phyloP scores from a whole-genome alignment of 1,284 basidiomycete species.

The Fomitopsis betulina region DNA sequence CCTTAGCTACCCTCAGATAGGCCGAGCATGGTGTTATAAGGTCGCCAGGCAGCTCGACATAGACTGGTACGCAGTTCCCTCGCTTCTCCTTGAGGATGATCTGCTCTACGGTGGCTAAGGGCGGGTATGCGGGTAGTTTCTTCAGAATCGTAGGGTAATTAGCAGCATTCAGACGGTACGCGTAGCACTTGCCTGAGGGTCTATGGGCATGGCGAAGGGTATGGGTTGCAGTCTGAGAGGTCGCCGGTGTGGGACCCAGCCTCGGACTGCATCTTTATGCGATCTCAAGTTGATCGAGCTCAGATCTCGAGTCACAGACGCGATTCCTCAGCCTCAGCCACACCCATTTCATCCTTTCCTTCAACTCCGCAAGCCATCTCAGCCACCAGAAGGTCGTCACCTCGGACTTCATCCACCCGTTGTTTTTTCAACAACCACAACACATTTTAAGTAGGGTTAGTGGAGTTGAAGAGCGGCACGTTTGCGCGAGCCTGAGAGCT shows the following conservation, averaged over 20 bases:
- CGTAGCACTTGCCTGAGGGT: constrained; percentile 46
- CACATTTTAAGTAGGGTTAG: no score
- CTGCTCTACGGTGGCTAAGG: constrained; percentile 66
- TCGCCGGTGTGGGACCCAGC: background rate
- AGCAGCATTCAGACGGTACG: background rate
- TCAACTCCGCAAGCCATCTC: background rate
- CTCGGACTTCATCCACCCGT: background rate
- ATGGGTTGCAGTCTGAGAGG: background rate
- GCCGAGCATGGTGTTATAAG: constrained; percentile 97
- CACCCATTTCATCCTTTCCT: background rate
- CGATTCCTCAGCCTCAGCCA: background rate
- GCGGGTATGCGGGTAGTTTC: constrained; percentile 63
- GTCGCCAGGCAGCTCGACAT: constrained; percentile 90
- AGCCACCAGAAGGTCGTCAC: background rate
- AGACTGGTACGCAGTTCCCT: constrained; percentile 93
- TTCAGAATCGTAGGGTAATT: constrained; percentile 21
- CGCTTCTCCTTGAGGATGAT: constrained; percentile 72
- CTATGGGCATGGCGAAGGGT: constrained; percentile 36
- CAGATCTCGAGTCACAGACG: constrained; percentile 1
- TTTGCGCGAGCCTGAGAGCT: no score
- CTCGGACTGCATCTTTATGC: background rate
- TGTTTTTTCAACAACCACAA: no score
- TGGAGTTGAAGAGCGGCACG: no score
- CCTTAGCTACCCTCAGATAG: constrained; percentile 90
- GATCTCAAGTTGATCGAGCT: constrained; percentile 1